A percentile compares a stretch with the other conserved stretches of the same genome.
phyloP scores from a whole-genome alignment of 2,329 filamentous ascomycete genomes.

The Ilyonectria mors-panacis region DNA sequence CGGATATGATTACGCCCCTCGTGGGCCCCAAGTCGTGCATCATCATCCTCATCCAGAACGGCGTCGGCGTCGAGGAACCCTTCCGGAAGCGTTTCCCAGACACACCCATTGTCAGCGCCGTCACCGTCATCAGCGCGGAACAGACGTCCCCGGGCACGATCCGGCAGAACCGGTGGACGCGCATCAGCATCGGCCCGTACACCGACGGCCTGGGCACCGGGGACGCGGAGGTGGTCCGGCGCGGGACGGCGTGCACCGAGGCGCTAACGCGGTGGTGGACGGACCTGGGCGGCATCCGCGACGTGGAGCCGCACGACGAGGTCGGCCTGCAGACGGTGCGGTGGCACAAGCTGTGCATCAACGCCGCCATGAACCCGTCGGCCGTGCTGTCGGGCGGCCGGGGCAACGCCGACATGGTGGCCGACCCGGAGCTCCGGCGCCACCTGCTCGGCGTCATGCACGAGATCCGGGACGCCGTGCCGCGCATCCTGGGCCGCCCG shows the following conservation, averaged over 20 bases:
- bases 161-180: constrained; percentile 81
- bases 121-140: constrained; percentile 79
- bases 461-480: constrained; percentile 76
- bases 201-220: constrained; percentile 62
- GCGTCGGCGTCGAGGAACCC: constrained; percentile 78
- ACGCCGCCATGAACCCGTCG: constrained; percentile 81
- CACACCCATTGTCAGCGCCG: constrained; percentile 75
- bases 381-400: constrained; percentile 76
- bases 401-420: constrained; percentile 76
- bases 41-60: constrained; percentile 80
- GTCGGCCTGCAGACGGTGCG: constrained; percentile 78
- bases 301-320: constrained; percentile 76
- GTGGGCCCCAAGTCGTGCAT: constrained; percentile 70
- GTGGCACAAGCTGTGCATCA: constrained; percentile 85
- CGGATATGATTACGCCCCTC: constrained; percentile 72
- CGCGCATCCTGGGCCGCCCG: constrained; percentile 72
- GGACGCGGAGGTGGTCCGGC: constrained; percentile 49
- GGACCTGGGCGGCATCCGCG: constrained; percentile 71
- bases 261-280: constrained; percentile 69
- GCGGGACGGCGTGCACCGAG: constrained; percentile 60
- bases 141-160: constrained; percentile 75
- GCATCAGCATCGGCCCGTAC: constrained; percentile 79
- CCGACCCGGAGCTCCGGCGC: constrained; percentile 72
- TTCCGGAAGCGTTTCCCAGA: constrained; percentile 74
- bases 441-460: constrained; percentile 78